Conservation (phyloP, 352 stramenopile species). For the Pseudoperonospora humuli region DNA sequence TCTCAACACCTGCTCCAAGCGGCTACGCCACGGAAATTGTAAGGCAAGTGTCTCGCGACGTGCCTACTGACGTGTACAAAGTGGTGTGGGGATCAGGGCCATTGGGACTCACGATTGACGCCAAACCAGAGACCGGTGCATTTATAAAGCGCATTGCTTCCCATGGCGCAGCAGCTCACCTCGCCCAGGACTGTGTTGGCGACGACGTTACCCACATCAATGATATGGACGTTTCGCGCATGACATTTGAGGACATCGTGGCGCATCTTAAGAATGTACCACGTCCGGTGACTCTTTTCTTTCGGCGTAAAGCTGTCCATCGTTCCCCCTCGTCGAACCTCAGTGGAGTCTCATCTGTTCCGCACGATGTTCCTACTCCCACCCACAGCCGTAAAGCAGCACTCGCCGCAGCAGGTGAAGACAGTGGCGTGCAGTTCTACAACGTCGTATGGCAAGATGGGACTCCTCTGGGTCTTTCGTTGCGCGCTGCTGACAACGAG, state of each 20-base stretch:
- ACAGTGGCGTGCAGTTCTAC: slow-evolving; percentile 58
- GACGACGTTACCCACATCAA: slow-evolving; percentile 84
- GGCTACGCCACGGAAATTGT: slow-evolving; percentile 22
- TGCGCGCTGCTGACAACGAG: slow-evolving; percentile 57
- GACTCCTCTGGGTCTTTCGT: slow-evolving; percentile 62
- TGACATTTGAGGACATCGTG: slow-evolving; percentile 76
- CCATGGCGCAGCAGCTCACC: slow-evolving; percentile 55
- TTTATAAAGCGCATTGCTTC: slow-evolving; percentile 82
- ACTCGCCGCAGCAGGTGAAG: slow-evolving; percentile 19
- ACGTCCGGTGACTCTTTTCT: slow-evolving; percentile 73
- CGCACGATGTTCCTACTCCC: slow-evolving; percentile 36
- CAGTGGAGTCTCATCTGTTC: slow-evolving; percentile 19
- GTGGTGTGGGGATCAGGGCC: slow-evolving; percentile 71
- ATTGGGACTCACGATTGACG: slow-evolving; percentile 76
- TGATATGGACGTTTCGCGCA: slow-evolving; percentile 66
- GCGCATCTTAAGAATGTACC: slow-evolving; percentile 69
- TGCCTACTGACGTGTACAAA: slow-evolving; percentile 55
- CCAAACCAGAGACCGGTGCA: slow-evolving; percentile 44
- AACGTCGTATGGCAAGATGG: slow-evolving; percentile 79
- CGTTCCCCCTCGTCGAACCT: slow-evolving; percentile 38
- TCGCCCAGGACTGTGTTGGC: slow-evolving; percentile 75
- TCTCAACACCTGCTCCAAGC: slow-evolving; percentile 9
- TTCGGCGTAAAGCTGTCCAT: slow-evolving; percentile 36
- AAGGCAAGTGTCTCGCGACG: slow-evolving; percentile 28
- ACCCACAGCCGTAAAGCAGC: slow-evolving; percentile 29